Base-by-base conservation (phyloP, 345 rosid species). In the Salix viminalis region DNA sequence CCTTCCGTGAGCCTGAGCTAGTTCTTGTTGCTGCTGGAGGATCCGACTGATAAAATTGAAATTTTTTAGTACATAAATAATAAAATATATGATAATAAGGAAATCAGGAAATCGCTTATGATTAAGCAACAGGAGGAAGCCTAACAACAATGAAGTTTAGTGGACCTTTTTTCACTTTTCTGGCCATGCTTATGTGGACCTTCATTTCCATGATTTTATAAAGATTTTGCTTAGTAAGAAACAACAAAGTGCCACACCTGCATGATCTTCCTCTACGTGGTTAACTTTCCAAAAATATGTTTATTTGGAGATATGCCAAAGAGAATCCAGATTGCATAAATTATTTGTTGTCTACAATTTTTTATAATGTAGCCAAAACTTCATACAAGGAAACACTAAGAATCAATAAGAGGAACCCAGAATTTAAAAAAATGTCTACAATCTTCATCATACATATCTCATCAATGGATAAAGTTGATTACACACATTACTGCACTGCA, bases 1-100 rank as follows among this genome's bases (percentile, higher is more conserved):
- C 98, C 98, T 94, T 94, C 74, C 97, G 84, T 52, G 97, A 91
- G 74, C 97, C 98, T 8, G 95, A 91, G 77, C 89, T 80, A 77
- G 86, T 81, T 86, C 92, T 89, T 84, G 88, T 85, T 13, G 91
- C 75, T 79, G 92, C 83, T 78, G 98, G 92, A 84, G 92, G 81
- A 79, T 90, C 86, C 88, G 89, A 81, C 98, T 92, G 85, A 81
- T 46, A 39, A 77, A 73, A 62, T 32, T 68, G 23, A 67, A 78
- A 2, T 30, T 30, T 30, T 30, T 67, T n/a, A 79, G 64, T 50
- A 75, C 72, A 76, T 66, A 32, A 65, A 50, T 60, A 79, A 42
- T 24, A 15, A 70, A 60, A 46, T 39, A 41, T 44, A 79, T 28
- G 34, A 72, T 30, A 73, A 67, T 41, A 69, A 76, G 18, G 18